Evolutionary conservation across 2,329 filamentous ascomycete species (phyloP).

Genomic region (Rhynchosporium agropyri): DNA sequence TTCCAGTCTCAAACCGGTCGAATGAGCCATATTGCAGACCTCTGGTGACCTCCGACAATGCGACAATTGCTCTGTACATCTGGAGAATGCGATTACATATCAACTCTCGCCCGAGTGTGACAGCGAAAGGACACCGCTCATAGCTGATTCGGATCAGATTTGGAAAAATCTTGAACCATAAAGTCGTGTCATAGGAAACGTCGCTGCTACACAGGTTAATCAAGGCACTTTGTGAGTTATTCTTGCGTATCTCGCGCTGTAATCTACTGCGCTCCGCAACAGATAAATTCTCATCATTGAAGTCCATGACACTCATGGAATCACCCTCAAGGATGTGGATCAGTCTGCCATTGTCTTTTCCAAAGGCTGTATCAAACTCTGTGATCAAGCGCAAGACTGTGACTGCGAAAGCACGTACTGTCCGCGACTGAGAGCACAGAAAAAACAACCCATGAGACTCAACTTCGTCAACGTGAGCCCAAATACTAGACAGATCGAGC

Average conservation of each 20-base stretch:
- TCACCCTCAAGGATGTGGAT: conserved; percentile 93
- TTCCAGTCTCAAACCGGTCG: conserved; percentile 53
- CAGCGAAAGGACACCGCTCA: conserved; percentile 87
- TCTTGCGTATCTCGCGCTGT: conserved; percentile 85
- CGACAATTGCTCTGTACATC: conserved; percentile 84
- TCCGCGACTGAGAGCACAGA: conserved; percentile 89
- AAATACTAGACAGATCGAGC: conserved; percentile 83
- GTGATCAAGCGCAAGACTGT: conserved; percentile 89
- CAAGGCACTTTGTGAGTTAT: conserved; percentile 80
- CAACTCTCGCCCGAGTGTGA: conserved; percentile 86
- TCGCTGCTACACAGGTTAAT: conserved; percentile 96
- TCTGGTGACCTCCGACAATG: conserved; percentile 73
- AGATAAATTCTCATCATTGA: conserved; percentile 88
- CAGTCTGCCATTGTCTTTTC: conserved; percentile 72
- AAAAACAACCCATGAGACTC: conserved; percentile 98
- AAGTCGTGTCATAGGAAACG: conserved; percentile 86
- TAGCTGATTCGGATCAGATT: conserved; percentile 90
- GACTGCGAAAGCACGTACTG: conserved; percentile 87
- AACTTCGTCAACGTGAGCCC: conserved; percentile 93
- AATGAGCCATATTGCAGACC: conserved; percentile 63
- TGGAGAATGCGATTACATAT: conserved; percentile 91
- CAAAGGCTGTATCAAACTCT: conserved; percentile 88
- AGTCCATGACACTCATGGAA: conserved; percentile 83
- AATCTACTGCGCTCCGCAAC: conserved; percentile 90
- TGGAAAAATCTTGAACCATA: conserved; percentile 98